These are phyloP conservation scores for Areca catechu DNA, from an alignment of 176 grass and related monocot genomes.

Conservation along the genomic window DNA sequence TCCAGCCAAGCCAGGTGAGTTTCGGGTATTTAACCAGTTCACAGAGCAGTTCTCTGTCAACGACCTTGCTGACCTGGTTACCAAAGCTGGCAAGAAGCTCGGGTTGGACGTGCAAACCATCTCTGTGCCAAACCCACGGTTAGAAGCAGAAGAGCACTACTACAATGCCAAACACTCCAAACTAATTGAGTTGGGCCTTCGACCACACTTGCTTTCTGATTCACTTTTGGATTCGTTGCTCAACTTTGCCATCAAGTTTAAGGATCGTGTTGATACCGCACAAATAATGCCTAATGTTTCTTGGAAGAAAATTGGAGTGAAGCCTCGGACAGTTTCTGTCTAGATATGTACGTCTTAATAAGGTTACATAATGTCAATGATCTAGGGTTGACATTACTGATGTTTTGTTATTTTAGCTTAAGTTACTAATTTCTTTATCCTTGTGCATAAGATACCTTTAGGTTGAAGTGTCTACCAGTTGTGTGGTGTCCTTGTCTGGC, in stretches of 20 bases:
- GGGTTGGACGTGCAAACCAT: constrained; percentile 63
- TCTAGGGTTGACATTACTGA: no score
- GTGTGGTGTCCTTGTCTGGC: no score
- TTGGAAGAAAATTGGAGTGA: constrained; percentile 77
- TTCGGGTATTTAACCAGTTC: constrained; percentile 97
- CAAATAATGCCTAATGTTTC: constrained; percentile 94
- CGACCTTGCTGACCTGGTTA: constrained; percentile 67
- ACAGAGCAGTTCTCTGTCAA: constrained; percentile 91
- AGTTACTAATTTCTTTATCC: no score
- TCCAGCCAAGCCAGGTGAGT: constrained; percentile 76
- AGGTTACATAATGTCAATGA: no score
- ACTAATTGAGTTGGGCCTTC: constrained; percentile 58
- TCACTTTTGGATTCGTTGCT: constrained; percentile 79
- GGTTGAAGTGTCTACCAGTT: no score
- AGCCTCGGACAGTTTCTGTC: constrained; percentile 40
- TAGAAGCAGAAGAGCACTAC: constrained; percentile 89
- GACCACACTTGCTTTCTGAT: constrained; percentile 71
- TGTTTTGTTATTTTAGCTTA: no score
- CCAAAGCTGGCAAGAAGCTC: constrained; percentile 51
- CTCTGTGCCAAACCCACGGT: constrained; percentile 75
- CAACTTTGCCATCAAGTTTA: constrained; percentile 73
- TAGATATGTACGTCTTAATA: constrained; percentile 4
- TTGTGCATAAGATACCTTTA: no score
- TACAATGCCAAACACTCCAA: constrained; percentile 84
- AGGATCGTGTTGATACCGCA: constrained; percentile 51